Evolutionary conservation across 2,329 filamentous ascomycete species (phyloP), one percentile per base, ranked within the genome.

Genomic region (Ceratocystis papillata): DNA sequence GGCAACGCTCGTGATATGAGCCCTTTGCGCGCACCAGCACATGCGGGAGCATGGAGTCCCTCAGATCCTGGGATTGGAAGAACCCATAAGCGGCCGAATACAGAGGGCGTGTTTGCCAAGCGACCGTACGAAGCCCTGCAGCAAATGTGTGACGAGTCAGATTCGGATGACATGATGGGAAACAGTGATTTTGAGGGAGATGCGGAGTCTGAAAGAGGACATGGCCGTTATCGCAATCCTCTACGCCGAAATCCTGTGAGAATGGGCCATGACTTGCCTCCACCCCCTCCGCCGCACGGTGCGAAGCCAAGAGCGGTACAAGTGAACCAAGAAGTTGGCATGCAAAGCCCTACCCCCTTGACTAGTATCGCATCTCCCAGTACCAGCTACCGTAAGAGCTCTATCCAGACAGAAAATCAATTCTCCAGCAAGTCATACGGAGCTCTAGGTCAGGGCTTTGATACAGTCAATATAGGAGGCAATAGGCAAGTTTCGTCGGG

Each of bases 341-440:
- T 45, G 22, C 60, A 63, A 57, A 37, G 22, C 10, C 48, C 65
- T 22, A 45, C 63, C 8, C 50, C 61, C 10, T n/a, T 63, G 20
- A 61, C 65, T 5, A 64, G 25, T 10, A 30, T 67, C 7, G 62
- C 62, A 6, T 45, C 65, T 17, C 62, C 53, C 5, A 59, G n/a
- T 25, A 62, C 59, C n/a, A 28, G 70, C 46, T 70, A 72, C 65
- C 69, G 76, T n/a, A 72, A 78, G 68, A 79, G 77, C 69, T 80
- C 79, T 59, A 80, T 82, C 68, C 80, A 82, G 71, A 70, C 76
- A 41, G 80, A 83, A 63, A 71, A 71, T 17, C 73, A 72, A 59
- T 83, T 84, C 72, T 81, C 77, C 71, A 73, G 80, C 8, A 82
- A 81, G 71, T 78, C 81, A n/a, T 86, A 87, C 69, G 82, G 82